phyloP scores from a whole-genome alignment of 192 early-diverging fungal species.

The Backusella parvicylindrica region DNA sequence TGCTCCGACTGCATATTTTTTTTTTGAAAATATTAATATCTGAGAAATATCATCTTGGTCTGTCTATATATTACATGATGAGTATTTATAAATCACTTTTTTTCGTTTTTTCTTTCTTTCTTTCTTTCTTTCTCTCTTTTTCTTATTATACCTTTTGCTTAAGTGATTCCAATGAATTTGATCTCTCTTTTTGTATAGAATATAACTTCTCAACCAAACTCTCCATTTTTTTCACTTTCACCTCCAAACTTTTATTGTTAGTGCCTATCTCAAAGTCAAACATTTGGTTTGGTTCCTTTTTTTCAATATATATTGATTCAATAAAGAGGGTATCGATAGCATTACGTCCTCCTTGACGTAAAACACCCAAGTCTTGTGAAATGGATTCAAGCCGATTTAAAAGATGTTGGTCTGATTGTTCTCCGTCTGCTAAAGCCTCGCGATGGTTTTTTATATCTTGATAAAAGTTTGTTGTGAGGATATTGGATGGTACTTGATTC shows the following conservation, averaged over 20 bases:
- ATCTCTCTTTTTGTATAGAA: neutral
- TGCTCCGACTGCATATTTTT: neutral
- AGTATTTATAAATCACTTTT: neutral
- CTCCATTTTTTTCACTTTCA: neutral
- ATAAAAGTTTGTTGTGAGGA: slow-evolving; percentile 64
- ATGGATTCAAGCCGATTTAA: slow-evolving; percentile 39
- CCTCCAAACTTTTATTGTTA: neutral
- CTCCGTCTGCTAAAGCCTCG: slow-evolving; percentile 73
- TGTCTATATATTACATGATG: neutral
- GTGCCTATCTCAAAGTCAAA: neutral
- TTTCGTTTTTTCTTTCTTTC: neutral
- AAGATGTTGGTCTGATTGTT: slow-evolving; percentile 52
- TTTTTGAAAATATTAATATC: neutral
- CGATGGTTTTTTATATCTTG: slow-evolving; percentile 72
- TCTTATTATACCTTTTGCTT: neutral
- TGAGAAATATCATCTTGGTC: neutral
- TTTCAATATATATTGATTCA: neutral
- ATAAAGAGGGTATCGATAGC: neutral
- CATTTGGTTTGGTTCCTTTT: neutral
- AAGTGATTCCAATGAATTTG: neutral
- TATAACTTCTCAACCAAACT: neutral
- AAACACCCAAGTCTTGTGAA: slow-evolving; percentile 39
- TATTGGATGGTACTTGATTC: slow-evolving; percentile 77
- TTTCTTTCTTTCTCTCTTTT: neutral
- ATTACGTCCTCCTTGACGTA: slow-evolving; percentile 23